These are phyloP conservation scores for Scutellaria galericulata DNA, from an alignment of 257 asterid genomes.

Conservation along the genomic window DNA sequence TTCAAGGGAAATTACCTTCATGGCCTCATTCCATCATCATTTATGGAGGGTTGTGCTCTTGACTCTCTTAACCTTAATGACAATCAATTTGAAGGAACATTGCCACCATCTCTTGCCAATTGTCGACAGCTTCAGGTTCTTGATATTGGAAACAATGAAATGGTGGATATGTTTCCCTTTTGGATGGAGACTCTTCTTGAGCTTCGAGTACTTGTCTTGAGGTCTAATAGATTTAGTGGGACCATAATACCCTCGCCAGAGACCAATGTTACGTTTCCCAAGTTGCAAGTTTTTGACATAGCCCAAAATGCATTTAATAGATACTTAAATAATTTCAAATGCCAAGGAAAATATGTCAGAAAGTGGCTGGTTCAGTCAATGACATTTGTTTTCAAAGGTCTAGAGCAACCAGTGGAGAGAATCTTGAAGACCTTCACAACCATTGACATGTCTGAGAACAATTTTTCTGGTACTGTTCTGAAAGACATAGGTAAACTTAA, in stretches of 20 bases:
- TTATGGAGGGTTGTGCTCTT: too few relatives aligned
- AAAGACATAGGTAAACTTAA: neutral
- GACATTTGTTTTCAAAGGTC: neutral
- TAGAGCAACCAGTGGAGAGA: neutral
- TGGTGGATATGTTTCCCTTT: conserved; percentile 36
- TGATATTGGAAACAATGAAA: conserved; percentile 35
- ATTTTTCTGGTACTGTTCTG: conserved; percentile 25
- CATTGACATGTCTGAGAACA: conserved; percentile 32
- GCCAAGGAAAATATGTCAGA: neutral
- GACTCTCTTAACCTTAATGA: too few relatives aligned
- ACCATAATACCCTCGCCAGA: too few relatives aligned
- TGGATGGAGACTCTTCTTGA: conserved; percentile 38
- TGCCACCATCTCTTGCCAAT: conserved; percentile 25
- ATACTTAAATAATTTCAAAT: conserved; percentile 6
- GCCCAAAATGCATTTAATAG: too few relatives aligned
- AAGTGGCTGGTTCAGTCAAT: neutral
- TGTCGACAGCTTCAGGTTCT: conserved; percentile 32
- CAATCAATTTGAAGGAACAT: neutral
- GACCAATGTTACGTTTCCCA: too few relatives aligned
- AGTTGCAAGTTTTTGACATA: conserved; percentile 23
- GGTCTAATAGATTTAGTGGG: conserved; percentile 32
- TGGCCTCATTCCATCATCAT: too few relatives aligned
- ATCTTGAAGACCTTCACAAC: neutral
- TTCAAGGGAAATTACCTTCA: too few relatives aligned
- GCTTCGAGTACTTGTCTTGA: conserved; percentile 41